Evolutionary conservation across 768 basidiomycete species (phyloP).

Genomic region (Mycena haematopus): DNA sequence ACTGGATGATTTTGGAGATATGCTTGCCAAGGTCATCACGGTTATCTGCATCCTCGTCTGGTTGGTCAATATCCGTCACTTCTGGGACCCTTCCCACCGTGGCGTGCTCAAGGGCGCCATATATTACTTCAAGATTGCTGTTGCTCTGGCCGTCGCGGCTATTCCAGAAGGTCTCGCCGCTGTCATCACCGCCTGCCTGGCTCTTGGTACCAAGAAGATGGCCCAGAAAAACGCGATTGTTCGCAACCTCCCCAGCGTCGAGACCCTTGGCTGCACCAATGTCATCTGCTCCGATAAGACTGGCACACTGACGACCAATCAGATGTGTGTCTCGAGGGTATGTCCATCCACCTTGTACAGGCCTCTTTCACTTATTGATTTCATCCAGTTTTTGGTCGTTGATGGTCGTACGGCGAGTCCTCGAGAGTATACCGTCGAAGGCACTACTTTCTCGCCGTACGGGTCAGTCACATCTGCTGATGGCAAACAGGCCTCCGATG

Average conservation of each 20-base stretch:
- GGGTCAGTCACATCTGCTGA: conserved; percentile 74
- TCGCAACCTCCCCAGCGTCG: conserved; percentile 93
- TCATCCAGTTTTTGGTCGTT: conserved; percentile 74
- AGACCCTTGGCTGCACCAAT: conserved; percentile 97
- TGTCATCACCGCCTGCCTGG: conserved; percentile 96
- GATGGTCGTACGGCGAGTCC: conserved; percentile 56
- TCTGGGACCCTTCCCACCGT: conserved; percentile 93
- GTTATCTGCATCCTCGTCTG: conserved; percentile 98
- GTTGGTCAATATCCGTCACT: conserved; percentile 96
- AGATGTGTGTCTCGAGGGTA: conserved; percentile 93
- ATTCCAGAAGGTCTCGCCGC: conserved; percentile 99
- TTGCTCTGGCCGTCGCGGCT: conserved; percentile 97
- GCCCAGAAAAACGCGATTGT: conserved; percentile 99
- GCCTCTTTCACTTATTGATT: background rate
- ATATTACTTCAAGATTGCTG: conserved; percentile 99
- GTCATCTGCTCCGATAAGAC: conserved; percentile 99
- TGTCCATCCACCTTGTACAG: conserved; percentile 25
- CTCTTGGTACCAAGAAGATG: conserved; percentile 99
- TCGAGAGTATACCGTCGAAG: conserved; percentile 83
- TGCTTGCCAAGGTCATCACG: conserved; percentile 96
- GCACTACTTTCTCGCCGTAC: conserved; percentile 88
- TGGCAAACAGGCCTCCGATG: conserved; percentile 62
- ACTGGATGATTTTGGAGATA: conserved; percentile 97
- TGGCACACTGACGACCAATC: conserved; percentile 93
- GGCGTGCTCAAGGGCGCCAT: conserved; percentile 92